Percentiles rank a stretch among this genome's conserved stretches.
Conservation (phyloP, 192 early-diverging fungal genomes). For the Coemansia sp. region DNA sequence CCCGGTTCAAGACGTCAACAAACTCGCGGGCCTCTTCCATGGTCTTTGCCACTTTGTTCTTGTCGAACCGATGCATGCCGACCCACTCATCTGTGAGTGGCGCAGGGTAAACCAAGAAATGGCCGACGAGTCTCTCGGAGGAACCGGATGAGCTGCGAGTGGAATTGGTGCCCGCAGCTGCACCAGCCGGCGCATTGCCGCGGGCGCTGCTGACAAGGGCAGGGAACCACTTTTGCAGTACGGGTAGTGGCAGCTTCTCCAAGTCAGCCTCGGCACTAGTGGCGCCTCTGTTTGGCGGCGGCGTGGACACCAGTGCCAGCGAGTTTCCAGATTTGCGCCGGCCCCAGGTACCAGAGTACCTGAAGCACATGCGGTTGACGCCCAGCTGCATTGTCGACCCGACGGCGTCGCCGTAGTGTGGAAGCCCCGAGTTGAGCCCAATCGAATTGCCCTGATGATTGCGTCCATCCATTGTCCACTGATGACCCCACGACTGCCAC, state of each 20-base stretch:
- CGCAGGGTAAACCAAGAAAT: slow-evolving; percentile 29
- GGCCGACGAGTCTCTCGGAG: slow-evolving; percentile 8
- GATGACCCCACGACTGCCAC: slow-evolving; percentile 56
- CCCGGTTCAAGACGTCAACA: slow-evolving; percentile 43
- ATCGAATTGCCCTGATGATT: slow-evolving; percentile 26
- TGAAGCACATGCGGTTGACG: slow-evolving; percentile 47
- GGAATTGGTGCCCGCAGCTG: slow-evolving; percentile 4
- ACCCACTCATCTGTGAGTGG: slow-evolving; percentile 47
- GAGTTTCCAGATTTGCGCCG: background rate
- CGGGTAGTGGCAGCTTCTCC: slow-evolving; percentile 21
- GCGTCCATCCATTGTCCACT: slow-evolving; percentile 39
- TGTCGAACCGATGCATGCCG: slow-evolving; percentile 47
- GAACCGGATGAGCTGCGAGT: slow-evolving; percentile 5
- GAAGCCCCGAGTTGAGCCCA: slow-evolving; percentile 22
- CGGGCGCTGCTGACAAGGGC: slow-evolving; percentile 5
- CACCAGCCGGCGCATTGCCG: background rate
- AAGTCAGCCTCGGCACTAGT: slow-evolving; percentile 19
- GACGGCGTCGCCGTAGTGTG: slow-evolving; percentile 41
- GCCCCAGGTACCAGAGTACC: slow-evolving; percentile 26
- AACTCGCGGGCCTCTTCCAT: slow-evolving; percentile 46
- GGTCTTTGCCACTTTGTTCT: slow-evolving; percentile 12
- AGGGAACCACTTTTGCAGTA: slow-evolving; percentile 51
- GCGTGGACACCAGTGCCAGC: slow-evolving; percentile 31
- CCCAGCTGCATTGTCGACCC: slow-evolving; percentile 45
- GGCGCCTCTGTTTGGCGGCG: background rate